A percentile compares a stretch with the other conserved stretches of the same genome.
Conservation (phyloP, 768 basidiomycete species). For the Suillus ampliporus region DNA sequence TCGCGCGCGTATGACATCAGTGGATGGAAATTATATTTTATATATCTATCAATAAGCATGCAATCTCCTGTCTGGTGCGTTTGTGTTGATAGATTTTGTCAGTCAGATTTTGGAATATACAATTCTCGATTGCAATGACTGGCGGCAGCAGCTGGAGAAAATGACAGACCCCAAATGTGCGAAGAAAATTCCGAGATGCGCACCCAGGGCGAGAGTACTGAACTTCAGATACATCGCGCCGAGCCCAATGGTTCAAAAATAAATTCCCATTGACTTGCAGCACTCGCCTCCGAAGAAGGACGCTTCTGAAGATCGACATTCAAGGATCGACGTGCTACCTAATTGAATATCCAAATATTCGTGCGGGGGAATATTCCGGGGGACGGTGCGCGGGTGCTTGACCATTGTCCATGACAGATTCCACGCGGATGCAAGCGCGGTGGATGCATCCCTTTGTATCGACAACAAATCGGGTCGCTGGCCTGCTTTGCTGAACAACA, state of each 20-base stretch:
- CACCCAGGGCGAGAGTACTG: background rate
- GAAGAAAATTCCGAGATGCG: background rate
- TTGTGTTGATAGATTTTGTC: slow-evolving; percentile 2
- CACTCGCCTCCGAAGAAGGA: background rate
- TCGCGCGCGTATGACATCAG: background rate
- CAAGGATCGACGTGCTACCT: too few relatives aligned
- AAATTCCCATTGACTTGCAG: too few relatives aligned
- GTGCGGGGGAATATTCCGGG: background rate
- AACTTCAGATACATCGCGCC: background rate
- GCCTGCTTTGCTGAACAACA: background rate
- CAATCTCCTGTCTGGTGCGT: background rate
- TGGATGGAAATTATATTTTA: background rate
- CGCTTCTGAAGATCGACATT: background rate
- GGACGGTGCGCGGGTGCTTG: background rate
- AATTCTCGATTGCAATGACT: background rate
- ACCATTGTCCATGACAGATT: background rate
- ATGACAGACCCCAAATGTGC: too few relatives aligned
- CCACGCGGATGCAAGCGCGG: too few relatives aligned
- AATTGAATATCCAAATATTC: background rate
- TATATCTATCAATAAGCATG: background rate
- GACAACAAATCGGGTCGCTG: too few relatives aligned
- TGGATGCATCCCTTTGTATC: background rate
- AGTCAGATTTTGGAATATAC: background rate
- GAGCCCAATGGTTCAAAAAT: background rate
- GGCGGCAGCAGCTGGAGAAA: background rate